Base-by-base conservation (phyloP, 352 stramenopile species). In the Phytophthora agathidicida region DNA sequence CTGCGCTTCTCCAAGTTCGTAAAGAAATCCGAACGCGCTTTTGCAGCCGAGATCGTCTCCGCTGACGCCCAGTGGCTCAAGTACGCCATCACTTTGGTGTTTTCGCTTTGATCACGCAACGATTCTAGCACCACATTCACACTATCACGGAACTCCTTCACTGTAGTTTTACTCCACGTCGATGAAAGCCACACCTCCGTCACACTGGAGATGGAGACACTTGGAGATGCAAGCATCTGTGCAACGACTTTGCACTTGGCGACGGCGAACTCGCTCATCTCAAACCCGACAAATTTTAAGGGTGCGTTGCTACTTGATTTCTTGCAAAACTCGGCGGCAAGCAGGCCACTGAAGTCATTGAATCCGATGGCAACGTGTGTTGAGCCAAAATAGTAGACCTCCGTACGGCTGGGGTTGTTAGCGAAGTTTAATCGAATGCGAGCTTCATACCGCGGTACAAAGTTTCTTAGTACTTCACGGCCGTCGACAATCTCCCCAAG, bases 101-200 rank as follows among this genome's bases (percentile, higher is more conserved):
- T 73, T 27, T 62, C 48, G 7, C 56, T 26, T 32, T 11, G 30
- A 1, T 35, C 48, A 14, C 42, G 10, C 0, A 65, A 14, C n/a
- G 47, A 62, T 11, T 7, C 20, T 11, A 66, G 17, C 2, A 70
- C 27, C 1, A 5, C 5, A 7, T 41, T 59, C 30, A 70, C 24
- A 36, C 36, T 57, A 5, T 57, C 33, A 10, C 33, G 38, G 7
- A 68, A 73, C 13, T 57, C 33, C 5, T 49, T 50, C 23, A 73
- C 23, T 1, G 64, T 69, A 2, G 45, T 28, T 7, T 52, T 33
- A 22, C 17, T 61, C 64, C 64, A 73, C 17, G 47, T 65, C 17
- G 64, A 69, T 17, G 58, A 68, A 9, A 72, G n/a, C 58, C 64
- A 71, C 5, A 67, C 62, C 33, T 71, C 62, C 48, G 67, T 67